Base-by-base conservation (phyloP, 257 asterid species). In the Solanum tarapatanum region DNA sequence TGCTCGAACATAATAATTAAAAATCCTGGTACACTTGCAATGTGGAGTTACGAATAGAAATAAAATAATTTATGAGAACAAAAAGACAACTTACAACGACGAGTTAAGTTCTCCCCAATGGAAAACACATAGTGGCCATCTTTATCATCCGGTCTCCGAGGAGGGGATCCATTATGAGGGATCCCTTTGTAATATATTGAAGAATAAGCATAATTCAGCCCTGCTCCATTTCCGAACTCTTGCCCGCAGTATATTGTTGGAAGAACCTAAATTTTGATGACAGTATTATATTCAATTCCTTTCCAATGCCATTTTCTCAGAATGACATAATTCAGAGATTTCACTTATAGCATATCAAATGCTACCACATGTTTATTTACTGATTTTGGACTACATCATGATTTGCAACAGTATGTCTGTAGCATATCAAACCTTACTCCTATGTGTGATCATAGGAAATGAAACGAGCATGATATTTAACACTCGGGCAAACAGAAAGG, bases 131-230 rank as follows among this genome's bases (percentile, higher is more conserved):
- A 96, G 91, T 96, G 98, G 28, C 98, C 98, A 87, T 96, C 98
- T 90, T 94, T 94, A 90, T 94, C 98, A 90, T 96, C 98, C 45
- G 94, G 89, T 88, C 98, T 92, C 96, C 93, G 92, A 17, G 98
- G 98, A 64, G 98, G 98, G 89, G 98, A 96, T 60, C 94, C 95
- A 89, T 89, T 93, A 69, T 89, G 93, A 37, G 94, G 91, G 87
- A 94, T 87, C 87, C 96, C 97, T 86, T 94, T 94, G 92, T 92
- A 93, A 92, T 93, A 96, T 70, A 93, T 92, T 58, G 98, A 94
- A 55, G 98, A 94, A 91, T 93, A 90, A 19, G 95, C 95, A 90
- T 93, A 93, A 88, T 90, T 94, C 69, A 97, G 90, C 86, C 91
- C 88, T 33, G 91, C 37, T 83, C 92, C 97, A 86, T 82, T 90